Conservation (phyloP, 2,329 filamentous ascomycete species). For the Aspergillus uvarum region DNA sequence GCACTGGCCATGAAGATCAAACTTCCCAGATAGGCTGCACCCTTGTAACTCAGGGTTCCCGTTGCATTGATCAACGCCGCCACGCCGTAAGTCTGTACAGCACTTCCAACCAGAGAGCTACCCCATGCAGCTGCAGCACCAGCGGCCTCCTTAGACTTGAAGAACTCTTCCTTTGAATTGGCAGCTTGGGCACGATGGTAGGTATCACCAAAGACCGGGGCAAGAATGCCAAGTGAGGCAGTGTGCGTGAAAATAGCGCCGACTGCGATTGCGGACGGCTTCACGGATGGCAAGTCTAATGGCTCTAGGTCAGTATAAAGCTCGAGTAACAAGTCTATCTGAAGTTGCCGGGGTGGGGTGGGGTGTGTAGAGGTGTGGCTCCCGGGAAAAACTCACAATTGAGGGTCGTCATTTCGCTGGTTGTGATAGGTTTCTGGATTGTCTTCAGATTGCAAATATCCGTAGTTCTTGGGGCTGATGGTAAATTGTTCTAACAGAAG, state of each 20-base stretch:
- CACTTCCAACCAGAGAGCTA: conserved; percentile 83
- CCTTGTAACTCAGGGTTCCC: conserved; percentile 93
- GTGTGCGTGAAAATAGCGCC: conserved; percentile 95
- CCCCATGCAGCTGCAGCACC: conserved; percentile 87
- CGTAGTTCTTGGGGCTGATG: not conserved
- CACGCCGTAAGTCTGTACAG: conserved; percentile 84
- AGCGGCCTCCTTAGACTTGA: conserved; percentile 87
- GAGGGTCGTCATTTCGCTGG: conserved; percentile 57
- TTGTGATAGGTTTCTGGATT: not conserved
- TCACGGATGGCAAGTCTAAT: conserved; percentile 74
- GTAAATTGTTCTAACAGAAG: not conserved
- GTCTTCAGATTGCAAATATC: not conserved
- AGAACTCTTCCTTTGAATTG: conserved; percentile 95
- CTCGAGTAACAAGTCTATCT: no score
- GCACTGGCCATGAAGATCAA: conserved; percentile 90
- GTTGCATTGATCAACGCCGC: conserved; percentile 92
- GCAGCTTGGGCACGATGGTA: conserved; percentile 89
- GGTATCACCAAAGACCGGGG: conserved; percentile 88
- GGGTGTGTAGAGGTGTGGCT: not conserved
- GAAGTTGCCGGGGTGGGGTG: no score
- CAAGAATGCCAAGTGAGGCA: conserved; percentile 81
- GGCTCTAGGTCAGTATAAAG: no score
- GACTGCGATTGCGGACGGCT: conserved; percentile 95
- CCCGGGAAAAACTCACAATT: conserved; percentile 51
- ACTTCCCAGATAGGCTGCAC: conserved; percentile 86